Conservation (phyloP, 2,329 filamentous ascomycete species). For the Trichoderma hamatum region DNA sequence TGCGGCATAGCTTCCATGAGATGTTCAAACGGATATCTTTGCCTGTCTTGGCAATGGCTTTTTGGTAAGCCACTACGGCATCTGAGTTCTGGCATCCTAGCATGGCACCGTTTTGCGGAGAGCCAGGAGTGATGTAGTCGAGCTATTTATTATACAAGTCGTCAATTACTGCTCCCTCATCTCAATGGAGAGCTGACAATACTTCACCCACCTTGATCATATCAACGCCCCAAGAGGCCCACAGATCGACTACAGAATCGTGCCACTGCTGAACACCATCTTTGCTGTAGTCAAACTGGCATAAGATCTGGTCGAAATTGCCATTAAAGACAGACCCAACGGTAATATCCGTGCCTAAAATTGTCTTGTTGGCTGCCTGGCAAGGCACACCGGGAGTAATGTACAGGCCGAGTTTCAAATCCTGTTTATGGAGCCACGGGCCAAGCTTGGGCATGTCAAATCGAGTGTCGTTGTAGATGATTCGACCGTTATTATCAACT, state of each 20-base stretch:
- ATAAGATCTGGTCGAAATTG: slow-evolving; percentile 28
- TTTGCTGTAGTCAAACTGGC: slow-evolving; percentile 26
- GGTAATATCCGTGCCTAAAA: slow-evolving; percentile 21
- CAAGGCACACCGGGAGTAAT: slow-evolving; percentile 28
- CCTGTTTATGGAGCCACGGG: slow-evolving; percentile 22
- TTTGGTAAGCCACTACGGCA: slow-evolving; percentile 22
- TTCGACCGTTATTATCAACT: slow-evolving; percentile 23
- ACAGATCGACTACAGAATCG: slow-evolving; percentile 23
- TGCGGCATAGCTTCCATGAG: slow-evolving; percentile 28
- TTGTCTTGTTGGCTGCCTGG: slow-evolving; percentile 22
- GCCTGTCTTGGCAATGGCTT: slow-evolving; percentile 24
- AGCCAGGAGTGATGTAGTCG: slow-evolving; percentile 26
- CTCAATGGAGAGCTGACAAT: neutral
- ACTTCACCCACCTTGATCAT: slow-evolving; percentile 20
- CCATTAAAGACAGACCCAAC: slow-evolving; percentile 10
- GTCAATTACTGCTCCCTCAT: neutral
- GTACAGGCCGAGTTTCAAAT: slow-evolving; percentile 24
- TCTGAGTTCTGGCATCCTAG: slow-evolving; percentile 22
- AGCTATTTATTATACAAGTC: neutral
- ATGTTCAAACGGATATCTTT: slow-evolving; percentile 24
- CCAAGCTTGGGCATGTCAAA: slow-evolving; percentile 27
- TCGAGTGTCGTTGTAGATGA: slow-evolving; percentile 25
- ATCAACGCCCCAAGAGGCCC: slow-evolving; percentile 28
- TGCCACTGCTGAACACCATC: slow-evolving; percentile 27
- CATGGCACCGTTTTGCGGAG: slow-evolving; percentile 26